These are phyloP conservation scores for Crassisporium funariophilum DNA, from an alignment of 768 basidiomycete genomes.

Conservation along the genomic window DNA sequence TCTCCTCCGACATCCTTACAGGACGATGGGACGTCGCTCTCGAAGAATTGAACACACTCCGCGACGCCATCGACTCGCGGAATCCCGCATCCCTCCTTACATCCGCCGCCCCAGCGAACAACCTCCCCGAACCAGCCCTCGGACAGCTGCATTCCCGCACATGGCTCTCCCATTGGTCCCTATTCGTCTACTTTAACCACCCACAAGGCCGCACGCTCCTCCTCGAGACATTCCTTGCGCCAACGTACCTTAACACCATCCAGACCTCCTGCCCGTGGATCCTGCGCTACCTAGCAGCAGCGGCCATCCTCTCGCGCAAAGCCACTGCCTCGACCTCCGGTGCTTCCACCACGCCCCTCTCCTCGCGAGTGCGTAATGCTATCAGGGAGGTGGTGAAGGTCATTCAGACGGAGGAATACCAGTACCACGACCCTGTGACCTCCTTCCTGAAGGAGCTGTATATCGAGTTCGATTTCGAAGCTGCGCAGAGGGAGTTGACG, in stretches of 20 bases:
- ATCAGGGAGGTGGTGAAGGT: conserved; percentile 92
- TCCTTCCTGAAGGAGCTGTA: conserved; percentile 93
- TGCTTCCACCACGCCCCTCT: conserved; percentile 44
- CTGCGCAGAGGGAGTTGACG: conserved; percentile 81
- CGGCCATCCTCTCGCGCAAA: conserved; percentile 90
- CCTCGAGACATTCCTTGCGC: conserved; percentile 95
- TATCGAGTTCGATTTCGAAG: conserved; percentile 94
- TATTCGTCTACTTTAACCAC: conserved; percentile 99
- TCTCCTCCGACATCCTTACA: conserved; percentile 92
- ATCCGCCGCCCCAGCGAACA: conserved; percentile 32
- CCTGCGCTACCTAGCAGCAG: conserved; percentile 90
- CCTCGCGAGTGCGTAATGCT: conserved; percentile 81
- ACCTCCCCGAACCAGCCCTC: conserved; percentile 67
- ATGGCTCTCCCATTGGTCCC: conserved; percentile 97
- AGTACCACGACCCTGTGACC: conserved; percentile 93
- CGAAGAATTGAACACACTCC: conserved; percentile 93
- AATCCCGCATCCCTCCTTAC: conserved; percentile 52
- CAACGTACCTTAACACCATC: conserved; percentile 97
- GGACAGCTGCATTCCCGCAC: conserved; percentile 91
- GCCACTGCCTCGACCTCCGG: conserved; percentile 49
- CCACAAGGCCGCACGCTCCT: conserved; percentile 87
- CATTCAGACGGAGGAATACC: conserved; percentile 93
- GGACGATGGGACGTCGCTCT: conserved; percentile 96
- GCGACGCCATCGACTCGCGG: conserved; percentile 87
- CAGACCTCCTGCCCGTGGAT: conserved; percentile 96